phyloP scores from a whole-genome alignment of 169 alveolate species.

The Plasmodium reichenowi region DNA sequence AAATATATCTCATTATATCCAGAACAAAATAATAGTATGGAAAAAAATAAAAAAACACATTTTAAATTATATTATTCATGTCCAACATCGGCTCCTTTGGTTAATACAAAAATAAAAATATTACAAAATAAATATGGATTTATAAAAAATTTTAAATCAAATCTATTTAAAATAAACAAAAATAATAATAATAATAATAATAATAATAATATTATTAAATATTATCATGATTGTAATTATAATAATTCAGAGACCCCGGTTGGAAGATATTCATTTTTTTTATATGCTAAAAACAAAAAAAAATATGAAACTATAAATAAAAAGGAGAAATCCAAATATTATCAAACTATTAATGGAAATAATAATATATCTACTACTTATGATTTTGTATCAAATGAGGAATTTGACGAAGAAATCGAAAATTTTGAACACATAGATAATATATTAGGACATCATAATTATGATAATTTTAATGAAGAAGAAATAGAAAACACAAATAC shows the following conservation, averaged over 20 bases:
- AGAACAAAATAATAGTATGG: background rate
- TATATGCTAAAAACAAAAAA: background rate
- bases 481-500: background rate
- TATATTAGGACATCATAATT: background rate
- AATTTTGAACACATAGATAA: background rate
- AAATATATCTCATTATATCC: conserved; percentile 18
- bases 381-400: background rate
- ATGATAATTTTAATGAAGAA: background rate
- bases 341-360: no score
- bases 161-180: background rate
- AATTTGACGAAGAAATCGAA: background rate
- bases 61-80: conserved; percentile 25
- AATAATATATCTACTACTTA: background rate
- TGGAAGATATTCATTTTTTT: background rate
- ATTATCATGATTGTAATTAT: no score
- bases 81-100: no score
- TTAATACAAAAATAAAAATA: no score
- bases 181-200: background rate
- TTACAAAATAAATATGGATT: background rate
- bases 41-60: background rate
- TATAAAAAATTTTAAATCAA: background rate
- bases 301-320: background rate
- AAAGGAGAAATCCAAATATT: background rate
- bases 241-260: no score
- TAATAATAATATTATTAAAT: background rate